Evolutionary conservation across 2,329 filamentous ascomycete species (phyloP), one percentile per base, ranked within the genome.

Genomic region (Knoxdaviesia capensis): DNA sequence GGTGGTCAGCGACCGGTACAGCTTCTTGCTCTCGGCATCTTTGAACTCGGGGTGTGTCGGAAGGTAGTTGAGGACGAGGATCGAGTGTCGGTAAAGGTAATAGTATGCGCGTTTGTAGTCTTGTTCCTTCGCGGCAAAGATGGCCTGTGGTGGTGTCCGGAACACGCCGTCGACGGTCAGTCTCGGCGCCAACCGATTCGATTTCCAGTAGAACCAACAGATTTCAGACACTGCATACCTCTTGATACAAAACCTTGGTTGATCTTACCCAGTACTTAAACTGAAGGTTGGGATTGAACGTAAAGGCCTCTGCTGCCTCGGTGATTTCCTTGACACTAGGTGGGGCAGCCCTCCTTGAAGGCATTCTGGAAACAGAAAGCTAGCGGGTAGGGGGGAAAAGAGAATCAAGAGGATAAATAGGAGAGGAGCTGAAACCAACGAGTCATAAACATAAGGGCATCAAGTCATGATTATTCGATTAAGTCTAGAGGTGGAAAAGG

Each of bases 71-170:
- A 94, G 64, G 29, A 94, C 73, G n/a, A 98, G 74, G 42, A 79
- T 70, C 7, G 85, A 85, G 60, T 93, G 86, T 50, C 90, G 77
- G 55, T 90, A 84, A n/a, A 93, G 72, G 45, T 96, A 75, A 43
- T 94, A 71, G 57, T 93, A 98, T 5, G 88, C 83, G 54, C 90
- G 80, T 51, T 86, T 75, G 48, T 85, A 75, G 59, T 94, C 87
- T 52, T 80, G 79, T 58, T 96, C 88, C 36, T 72, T 71, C 52
- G 90, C 71, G 55, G 94, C 94, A 51, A 88, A 84, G 41, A 74
- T 69, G 20, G 85, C 87, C 83, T 94, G 53, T 11, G 5, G 1
- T 31, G 29, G 7, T 8, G 30, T 6, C 20, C 6, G 9, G 10
- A 10, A 6, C 3, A 20, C 20, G 20, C 3, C 20, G 7, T 29